These are phyloP conservation scores for Phytophthora quininea DNA, from an alignment of 352 stramenopile genomes.

Conservation along the genomic window DNA sequence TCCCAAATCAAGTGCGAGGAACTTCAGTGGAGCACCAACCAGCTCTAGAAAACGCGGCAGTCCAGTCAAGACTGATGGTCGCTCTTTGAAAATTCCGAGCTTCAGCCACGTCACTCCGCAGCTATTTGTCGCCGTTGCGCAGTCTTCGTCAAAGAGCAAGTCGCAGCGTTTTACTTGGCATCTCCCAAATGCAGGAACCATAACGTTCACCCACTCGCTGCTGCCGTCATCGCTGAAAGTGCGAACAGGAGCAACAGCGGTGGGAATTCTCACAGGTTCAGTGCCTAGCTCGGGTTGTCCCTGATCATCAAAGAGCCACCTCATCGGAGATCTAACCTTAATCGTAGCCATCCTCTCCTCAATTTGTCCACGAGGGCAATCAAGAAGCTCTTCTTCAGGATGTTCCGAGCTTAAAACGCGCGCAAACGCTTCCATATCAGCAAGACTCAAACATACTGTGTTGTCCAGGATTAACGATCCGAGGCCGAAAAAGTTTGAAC, in stretches of 20 bases:
- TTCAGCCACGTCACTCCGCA: not conserved
- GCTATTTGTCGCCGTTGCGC: not conserved
- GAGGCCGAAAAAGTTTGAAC: not conserved
- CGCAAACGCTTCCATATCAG: not conserved
- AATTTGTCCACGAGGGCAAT: not conserved
- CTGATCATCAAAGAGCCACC: not conserved
- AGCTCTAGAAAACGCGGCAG: not conserved
- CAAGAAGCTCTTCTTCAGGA: conserved; percentile 1
- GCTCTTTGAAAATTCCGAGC: not conserved
- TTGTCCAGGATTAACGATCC: not conserved
- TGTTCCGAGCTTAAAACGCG: not conserved
- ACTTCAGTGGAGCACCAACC: conserved; percentile 3
- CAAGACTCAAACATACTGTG: not conserved
- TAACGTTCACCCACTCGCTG: conserved; percentile 2
- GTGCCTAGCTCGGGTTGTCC: not conserved
- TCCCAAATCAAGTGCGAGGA: not conserved
- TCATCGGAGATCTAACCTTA: not conserved
- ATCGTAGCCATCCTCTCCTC: not conserved
- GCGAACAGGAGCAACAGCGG: not conserved
- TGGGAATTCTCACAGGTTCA: not conserved
- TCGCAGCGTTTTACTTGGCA: not conserved
- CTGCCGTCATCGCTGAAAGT: not conserved
- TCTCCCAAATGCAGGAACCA: not conserved
- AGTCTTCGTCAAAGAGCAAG: not conserved
- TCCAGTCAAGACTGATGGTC: not conserved